A percentile compares a stretch with the other conserved stretches of the same genome.
Evolutionary conservation across 164 flowering plant genomes (phyloP).

Genomic region (Magnolia sinica): DNA sequence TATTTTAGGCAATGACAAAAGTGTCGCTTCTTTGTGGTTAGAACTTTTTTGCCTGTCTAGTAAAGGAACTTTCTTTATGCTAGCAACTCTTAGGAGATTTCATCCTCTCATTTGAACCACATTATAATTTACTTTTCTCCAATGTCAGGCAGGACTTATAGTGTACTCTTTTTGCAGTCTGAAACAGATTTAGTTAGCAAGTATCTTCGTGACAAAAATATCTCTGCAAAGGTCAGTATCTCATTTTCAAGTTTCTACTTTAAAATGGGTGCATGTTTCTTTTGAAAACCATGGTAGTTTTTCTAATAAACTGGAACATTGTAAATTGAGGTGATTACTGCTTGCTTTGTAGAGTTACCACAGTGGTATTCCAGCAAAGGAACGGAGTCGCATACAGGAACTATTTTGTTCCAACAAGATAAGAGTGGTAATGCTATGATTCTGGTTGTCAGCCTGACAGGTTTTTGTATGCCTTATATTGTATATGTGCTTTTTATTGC

Average conservation of each 20-base stretch:
- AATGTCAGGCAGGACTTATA: neutral
- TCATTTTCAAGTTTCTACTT: neutral
- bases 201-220: slow-evolving; percentile 70
- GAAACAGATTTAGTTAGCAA: slow-evolving; percentile 83
- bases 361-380: slow-evolving; percentile 79
- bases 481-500: neutral
- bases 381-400: slow-evolving; percentile 76
- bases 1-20: too few species aligned
- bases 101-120: neutral
- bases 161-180: slow-evolving; percentile 44
- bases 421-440: slow-evolving; percentile 56
- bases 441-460: neutral
- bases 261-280: neutral
- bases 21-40: neutral
- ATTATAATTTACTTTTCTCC: neutral
- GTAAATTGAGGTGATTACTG: slow-evolving; percentile 7
- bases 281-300: neutral
- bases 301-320: slow-evolving; percentile 8
- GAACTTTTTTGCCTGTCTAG: neutral
- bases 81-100: neutral
- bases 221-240: slow-evolving; percentile 71
- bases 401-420: slow-evolving; percentile 84
- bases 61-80: neutral
- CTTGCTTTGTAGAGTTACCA: slow-evolving; percentile 71
- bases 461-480: neutral